phyloP scores from a whole-genome alignment of 148 eudicot genomes.

The Chenopodium album region DNA sequence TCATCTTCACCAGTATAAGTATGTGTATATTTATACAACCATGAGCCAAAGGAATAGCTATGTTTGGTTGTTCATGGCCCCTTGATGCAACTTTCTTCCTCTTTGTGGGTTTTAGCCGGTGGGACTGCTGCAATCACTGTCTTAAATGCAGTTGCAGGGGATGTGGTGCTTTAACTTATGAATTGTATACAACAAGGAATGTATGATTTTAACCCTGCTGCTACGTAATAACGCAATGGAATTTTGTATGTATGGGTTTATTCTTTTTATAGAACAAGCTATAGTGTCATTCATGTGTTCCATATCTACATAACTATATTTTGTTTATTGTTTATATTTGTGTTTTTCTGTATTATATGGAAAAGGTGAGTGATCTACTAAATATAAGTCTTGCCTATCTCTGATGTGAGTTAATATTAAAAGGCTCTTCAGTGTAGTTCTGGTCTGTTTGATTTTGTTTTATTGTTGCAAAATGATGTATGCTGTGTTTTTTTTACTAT shows the following conservation, averaged over 20 bases:
- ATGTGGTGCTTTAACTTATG: background rate
- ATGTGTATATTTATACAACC: background rate
- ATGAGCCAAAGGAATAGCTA: background rate
- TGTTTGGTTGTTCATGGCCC: background rate
- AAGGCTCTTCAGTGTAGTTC: background rate
- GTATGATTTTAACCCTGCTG: background rate
- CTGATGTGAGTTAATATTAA: background rate
- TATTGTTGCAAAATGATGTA: background rate
- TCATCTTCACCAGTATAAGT: background rate
- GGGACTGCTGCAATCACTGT: background rate
- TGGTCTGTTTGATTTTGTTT: background rate
- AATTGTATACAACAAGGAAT: background rate
- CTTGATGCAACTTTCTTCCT: background rate
- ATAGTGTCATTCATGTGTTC: background rate
- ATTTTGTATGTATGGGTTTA: background rate
- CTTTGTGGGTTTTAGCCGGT: background rate
- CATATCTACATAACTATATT: background rate
- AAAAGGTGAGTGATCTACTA: background rate
- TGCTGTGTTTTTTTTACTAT: background rate
- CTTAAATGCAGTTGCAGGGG: background rate
- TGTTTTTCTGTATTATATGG: background rate
- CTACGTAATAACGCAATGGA: no score
- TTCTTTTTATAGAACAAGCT: background rate
- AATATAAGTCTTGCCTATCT: background rate
- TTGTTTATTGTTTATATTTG: background rate